Conservation (phyloP, 306 rosid genomes). For the Alnus rubra region DNA sequence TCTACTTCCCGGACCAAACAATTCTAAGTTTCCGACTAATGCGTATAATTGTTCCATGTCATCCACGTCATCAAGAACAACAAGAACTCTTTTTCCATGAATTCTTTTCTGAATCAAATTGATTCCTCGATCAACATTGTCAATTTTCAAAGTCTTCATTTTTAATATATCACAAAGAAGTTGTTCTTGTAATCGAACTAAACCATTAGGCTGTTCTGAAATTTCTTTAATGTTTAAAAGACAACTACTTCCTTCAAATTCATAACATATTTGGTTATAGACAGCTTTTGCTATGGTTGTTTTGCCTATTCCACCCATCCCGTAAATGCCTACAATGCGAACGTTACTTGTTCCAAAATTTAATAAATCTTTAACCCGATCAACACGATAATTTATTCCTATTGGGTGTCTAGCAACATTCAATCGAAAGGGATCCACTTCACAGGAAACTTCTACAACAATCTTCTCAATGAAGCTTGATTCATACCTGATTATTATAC, state of each 20-base stretch:
- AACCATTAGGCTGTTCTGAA: constrained; percentile 1
- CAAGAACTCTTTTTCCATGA: neutral
- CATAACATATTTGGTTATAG: no score
- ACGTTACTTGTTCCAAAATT: neutral
- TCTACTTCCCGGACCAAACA: constrained; percentile 31
- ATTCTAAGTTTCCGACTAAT: neutral
- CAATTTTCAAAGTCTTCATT: neutral
- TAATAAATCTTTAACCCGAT: neutral
- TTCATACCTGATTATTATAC: constrained; percentile 10
- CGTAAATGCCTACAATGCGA: no score
- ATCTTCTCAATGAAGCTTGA: constrained; percentile 13
- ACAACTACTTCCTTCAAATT: no score
- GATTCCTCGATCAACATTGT: constrained; percentile 1
- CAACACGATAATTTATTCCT: constrained; percentile 9
- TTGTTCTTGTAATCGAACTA: constrained; percentile 19
- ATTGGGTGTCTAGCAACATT: constrained; percentile 18
- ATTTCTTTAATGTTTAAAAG: no score
- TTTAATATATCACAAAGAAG: constrained; percentile 26
- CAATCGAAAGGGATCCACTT: constrained; percentile 5
- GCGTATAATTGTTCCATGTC: neutral
- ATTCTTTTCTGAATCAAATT: neutral
- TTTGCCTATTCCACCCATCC: no score
- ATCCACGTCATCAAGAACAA: constrained; percentile 28
- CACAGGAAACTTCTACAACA: neutral
- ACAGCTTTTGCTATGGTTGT: no score